phyloP scores from a whole-genome alignment of 2,329 filamentous ascomycete genomes.

The Leptographium lundbergii region DNA sequence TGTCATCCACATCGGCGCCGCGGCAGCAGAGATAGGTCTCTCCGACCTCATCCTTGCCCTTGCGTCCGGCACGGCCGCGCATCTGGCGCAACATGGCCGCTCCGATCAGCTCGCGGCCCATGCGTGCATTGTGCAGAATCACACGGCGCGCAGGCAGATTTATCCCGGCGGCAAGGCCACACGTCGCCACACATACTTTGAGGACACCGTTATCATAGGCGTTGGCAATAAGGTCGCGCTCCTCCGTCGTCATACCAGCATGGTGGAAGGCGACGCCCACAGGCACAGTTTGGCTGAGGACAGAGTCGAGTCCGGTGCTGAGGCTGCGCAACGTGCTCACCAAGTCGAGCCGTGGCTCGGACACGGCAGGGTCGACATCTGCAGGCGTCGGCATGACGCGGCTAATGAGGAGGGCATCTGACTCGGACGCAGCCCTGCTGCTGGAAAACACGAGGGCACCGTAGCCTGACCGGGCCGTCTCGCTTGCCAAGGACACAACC shows the following conservation, averaged over 20 bases:
- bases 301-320: constrained; percentile 46
- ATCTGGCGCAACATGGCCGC: constrained; percentile 72
- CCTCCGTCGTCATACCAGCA: constrained; percentile 61
- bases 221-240: constrained; percentile 56
- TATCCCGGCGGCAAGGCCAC: constrained; percentile 71
- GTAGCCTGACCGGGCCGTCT: constrained; percentile 55
- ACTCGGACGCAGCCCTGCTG: constrained; percentile 55
- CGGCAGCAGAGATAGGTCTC: constrained; percentile 69
- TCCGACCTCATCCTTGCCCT: constrained; percentile 65
- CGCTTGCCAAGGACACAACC: constrained; percentile 55
- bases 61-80: constrained; percentile 64
- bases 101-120: constrained; percentile 65
- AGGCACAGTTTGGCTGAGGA: constrained; percentile 50
- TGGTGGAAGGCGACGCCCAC: constrained; percentile 62
- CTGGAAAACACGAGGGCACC: constrained; percentile 64
- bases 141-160: constrained; percentile 63
- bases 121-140: constrained; percentile 61
- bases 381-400: constrained; percentile 44
- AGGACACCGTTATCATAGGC: constrained; percentile 58
- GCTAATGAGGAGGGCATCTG: constrained; percentile 54
- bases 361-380: constrained; percentile 31
- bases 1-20: constrained; percentile 53
- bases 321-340: constrained; percentile 54
- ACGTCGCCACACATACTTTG: constrained; percentile 64
- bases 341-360: constrained; percentile 49